Evolutionary conservation across 2,329 filamentous ascomycete species (phyloP), one percentile per base, ranked within the genome.

Genomic region (Sporothrix globosa): DNA sequence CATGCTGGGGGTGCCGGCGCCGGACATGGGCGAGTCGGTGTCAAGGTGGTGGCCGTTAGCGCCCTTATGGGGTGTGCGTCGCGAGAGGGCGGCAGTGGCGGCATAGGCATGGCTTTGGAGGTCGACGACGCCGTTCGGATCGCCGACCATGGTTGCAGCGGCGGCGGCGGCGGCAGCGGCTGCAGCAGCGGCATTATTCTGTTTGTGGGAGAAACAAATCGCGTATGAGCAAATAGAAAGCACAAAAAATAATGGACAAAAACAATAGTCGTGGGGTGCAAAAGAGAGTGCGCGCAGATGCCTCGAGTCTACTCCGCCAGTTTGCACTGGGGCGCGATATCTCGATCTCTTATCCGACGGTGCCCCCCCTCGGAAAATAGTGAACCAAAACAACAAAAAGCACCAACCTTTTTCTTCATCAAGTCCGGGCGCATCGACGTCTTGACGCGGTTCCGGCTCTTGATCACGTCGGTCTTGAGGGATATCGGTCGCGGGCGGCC

Each of bases 401-500:
- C 63, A 66, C 63, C 92, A 90, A 96, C 97, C 81, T 93, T 89
- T 81, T 90, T 94, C 77, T 92, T 91, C 61, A 90, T 89, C 73
- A 92, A 87, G 76, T 94, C 92, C 10, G 91, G 88, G 69, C 88
- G 87, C 80, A 88, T 87, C 39, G 74, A 75, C 58, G 93, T 96
- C 85, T 98, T 98, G 76, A 98, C 95, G 74, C 96, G 90, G 82
- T 99, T 99, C 77, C 96, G 93, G 84, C 94, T 97, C 85, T 99
- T 99, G 84, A 99, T 99, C 75, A 98, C 95, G 84, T 99, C 96
- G 65, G 96, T 98, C 86, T 99, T 99, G 76, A 99, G 87, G 76
- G 92, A 97, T 80, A 97, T 97, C 75, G 96, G 96, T 70, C 96
- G 90, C 72, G 96, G 89, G 34, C 94, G 91, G 74, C 94, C 94